phyloP scores from a whole-genome alignment of 352 stramenopile genomes.

The Phytophthora vignae region DNA sequence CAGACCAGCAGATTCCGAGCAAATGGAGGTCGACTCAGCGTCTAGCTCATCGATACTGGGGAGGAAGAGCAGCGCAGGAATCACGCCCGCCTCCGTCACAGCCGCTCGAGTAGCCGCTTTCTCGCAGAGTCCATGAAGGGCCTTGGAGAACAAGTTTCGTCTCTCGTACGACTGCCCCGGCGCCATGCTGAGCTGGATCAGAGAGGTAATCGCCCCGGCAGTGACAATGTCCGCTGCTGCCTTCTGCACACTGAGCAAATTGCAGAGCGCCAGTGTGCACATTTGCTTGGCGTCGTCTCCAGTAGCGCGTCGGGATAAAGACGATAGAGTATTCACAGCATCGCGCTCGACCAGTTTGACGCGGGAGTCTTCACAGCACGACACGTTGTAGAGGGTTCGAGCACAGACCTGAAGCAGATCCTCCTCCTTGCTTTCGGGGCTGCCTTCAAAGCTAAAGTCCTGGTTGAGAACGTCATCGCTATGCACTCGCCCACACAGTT shows the following conservation, averaged over 20 bases:
- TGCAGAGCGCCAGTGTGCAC: constrained; percentile 82
- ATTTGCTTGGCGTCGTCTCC: constrained; percentile 70
- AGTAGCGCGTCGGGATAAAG: constrained; percentile 45
- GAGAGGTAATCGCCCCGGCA: constrained; percentile 65
- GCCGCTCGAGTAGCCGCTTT: constrained; percentile 53
- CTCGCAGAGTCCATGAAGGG: constrained; percentile 73
- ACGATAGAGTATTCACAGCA: constrained; percentile 61
- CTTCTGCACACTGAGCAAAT: constrained; percentile 79
- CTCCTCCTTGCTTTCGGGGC: constrained; percentile 23
- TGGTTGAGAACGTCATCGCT: not conserved
- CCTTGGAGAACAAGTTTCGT: constrained; percentile 68
- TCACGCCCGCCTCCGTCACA: constrained; percentile 60
- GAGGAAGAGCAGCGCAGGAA: constrained; percentile 67
- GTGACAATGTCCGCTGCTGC: constrained; percentile 74
- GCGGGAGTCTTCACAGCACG: constrained; percentile 70
- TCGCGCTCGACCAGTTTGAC: constrained; percentile 77
- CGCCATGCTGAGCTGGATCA: constrained; percentile 71
- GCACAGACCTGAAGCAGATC: constrained; percentile 55
- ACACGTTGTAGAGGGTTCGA: constrained; percentile 75
- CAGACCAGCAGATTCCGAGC: not conserved
- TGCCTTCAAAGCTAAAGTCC: not conserved
- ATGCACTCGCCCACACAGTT: constrained; percentile 51
- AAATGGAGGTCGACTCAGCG: not conserved
- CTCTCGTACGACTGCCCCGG: constrained; percentile 55
- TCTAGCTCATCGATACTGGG: constrained; percentile 32